Percentiles rank a stretch among this genome's conserved stretches.
Conservation (phyloP, 2,329 filamentous ascomycete genomes). For the Aspergillus sp. region DNA sequence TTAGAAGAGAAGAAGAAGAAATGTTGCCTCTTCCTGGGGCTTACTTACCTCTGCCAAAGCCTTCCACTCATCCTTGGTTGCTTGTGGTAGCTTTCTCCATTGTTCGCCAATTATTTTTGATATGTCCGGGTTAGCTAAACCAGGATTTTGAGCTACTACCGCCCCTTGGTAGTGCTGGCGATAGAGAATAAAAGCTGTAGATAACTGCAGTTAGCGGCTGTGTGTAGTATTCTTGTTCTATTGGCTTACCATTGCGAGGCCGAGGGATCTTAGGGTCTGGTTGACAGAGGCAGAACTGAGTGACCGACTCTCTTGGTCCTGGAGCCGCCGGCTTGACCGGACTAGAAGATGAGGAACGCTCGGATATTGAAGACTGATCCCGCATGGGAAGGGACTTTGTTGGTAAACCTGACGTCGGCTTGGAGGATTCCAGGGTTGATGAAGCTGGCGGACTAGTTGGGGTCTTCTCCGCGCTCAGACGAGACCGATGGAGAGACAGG, state of each 20-base stretch:
- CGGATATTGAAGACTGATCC: slow-evolving; percentile 25
- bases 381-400: slow-evolving; percentile 25
- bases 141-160: slow-evolving; percentile 80
- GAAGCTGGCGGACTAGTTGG: slow-evolving; percentile 11
- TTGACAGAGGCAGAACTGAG: slow-evolving; percentile 67
- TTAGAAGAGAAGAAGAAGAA: slow-evolving; percentile 6
- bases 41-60: slow-evolving; percentile 71
- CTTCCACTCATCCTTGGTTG: slow-evolving; percentile 84
- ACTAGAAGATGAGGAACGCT: slow-evolving; percentile 33
- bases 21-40: background rate
- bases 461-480: slow-evolving; percentile 23
- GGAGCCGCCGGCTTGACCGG: slow-evolving; percentile 30
- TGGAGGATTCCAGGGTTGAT: slow-evolving; percentile 13
- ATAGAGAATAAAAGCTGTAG: slow-evolving; percentile 95
- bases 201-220: background rate
- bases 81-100: slow-evolving; percentile 76
- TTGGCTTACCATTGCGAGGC: slow-evolving; percentile 66
- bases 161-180: slow-evolving; percentile 86
- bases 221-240: background rate
- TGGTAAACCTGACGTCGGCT: slow-evolving; percentile 18
- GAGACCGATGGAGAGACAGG: slow-evolving; percentile 26
- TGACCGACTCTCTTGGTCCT: slow-evolving; percentile 40
- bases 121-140: slow-evolving; percentile 90
- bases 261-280: slow-evolving; percentile 70
- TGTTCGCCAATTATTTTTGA: slow-evolving; percentile 95